These are phyloP conservation scores for Theileria parva DNA, from an alignment of 169 alveolate genomes.

Conservation along the genomic window DNA sequence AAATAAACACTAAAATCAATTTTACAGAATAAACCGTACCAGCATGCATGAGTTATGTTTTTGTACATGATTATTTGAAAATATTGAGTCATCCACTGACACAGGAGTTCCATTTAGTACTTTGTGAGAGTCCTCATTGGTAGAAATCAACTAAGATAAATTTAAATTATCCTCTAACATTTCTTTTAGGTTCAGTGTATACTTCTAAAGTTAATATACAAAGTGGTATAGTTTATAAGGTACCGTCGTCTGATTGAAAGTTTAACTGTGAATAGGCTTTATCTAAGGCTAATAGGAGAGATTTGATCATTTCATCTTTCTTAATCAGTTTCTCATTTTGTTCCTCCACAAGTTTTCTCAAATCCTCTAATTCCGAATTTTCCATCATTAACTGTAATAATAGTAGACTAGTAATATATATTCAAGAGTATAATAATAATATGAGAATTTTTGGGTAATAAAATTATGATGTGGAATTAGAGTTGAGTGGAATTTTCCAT, in stretches of 20 bases:
- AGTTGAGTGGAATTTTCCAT: background rate
- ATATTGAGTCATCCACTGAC: background rate
- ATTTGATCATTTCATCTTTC: conserved; percentile 10
- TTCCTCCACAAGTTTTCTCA: background rate
- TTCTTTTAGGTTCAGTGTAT: background rate
- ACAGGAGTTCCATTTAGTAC: background rate
- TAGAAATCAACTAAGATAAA: background rate
- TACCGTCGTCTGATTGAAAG: background rate
- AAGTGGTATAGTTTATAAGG: background rate
- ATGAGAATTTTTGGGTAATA: too few species aligned
- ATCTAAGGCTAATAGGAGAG: background rate
- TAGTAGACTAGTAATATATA: too few species aligned
- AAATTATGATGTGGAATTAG: too few species aligned
- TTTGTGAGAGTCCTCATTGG: too few species aligned
- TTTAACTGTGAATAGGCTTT: background rate
- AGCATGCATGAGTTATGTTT: conserved; percentile 4
- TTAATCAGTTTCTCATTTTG: background rate
- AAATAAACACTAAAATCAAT: conserved; percentile 15
- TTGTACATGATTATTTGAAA: background rate
- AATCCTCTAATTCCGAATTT: background rate
- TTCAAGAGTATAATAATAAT: too few species aligned
- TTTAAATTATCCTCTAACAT: background rate
- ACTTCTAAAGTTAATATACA: background rate
- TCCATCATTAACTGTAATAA: background rate
- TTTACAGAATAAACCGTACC: conserved; percentile 12